Percentiles rank a stretch among this genome's conserved stretches.
Conservation (phyloP, 345 rosid species). For the Zanthoxylum bungeanum region DNA sequence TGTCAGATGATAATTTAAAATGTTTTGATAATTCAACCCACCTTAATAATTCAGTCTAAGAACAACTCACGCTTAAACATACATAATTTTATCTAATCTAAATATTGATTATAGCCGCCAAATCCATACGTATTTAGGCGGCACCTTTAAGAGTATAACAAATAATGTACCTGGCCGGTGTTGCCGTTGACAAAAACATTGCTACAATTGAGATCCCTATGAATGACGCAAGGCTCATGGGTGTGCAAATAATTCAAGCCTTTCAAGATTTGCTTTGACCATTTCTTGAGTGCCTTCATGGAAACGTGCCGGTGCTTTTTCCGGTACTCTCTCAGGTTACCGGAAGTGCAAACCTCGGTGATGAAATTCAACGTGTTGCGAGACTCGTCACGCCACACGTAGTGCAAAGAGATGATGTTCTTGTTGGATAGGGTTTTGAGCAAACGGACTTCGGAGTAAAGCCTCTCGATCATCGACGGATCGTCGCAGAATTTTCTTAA, state of each 20-base stretch:
- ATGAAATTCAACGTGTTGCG: slow-evolving; percentile 67
- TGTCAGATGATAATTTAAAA: too few relatives aligned
- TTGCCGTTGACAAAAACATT: slow-evolving; percentile 86
- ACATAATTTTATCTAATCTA: too few relatives aligned
- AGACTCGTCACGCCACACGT: slow-evolving; percentile 59
- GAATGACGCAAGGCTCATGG: slow-evolving; percentile 80
- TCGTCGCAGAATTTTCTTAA: slow-evolving; percentile 52
- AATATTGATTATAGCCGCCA: too few relatives aligned
- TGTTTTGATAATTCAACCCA: too few relatives aligned
- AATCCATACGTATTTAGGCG: too few relatives aligned
- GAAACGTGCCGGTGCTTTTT: slow-evolving; percentile 82
- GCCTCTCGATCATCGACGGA: slow-evolving; percentile 62
- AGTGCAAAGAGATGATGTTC: slow-evolving; percentile 59
- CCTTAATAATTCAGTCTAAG: too few relatives aligned
- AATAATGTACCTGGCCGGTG: slow-evolving; percentile 57
- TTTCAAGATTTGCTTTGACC: slow-evolving; percentile 80
- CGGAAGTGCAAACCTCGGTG: slow-evolving; percentile 90
- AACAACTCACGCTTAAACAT: too few relatives aligned
- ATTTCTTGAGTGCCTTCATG: slow-evolving; percentile 76
- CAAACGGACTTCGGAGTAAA: slow-evolving; percentile 66
- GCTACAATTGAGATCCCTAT: slow-evolving; percentile 90
- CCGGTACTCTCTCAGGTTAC: slow-evolving; percentile 76
- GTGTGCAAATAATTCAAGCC: slow-evolving; percentile 79
- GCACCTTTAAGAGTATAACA: too few relatives aligned
- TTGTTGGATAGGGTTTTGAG: slow-evolving; percentile 42